Evolutionary conservation across 2,329 filamentous ascomycete genomes (phyloP).

Genomic region (Exophiala spinifera): DNA sequence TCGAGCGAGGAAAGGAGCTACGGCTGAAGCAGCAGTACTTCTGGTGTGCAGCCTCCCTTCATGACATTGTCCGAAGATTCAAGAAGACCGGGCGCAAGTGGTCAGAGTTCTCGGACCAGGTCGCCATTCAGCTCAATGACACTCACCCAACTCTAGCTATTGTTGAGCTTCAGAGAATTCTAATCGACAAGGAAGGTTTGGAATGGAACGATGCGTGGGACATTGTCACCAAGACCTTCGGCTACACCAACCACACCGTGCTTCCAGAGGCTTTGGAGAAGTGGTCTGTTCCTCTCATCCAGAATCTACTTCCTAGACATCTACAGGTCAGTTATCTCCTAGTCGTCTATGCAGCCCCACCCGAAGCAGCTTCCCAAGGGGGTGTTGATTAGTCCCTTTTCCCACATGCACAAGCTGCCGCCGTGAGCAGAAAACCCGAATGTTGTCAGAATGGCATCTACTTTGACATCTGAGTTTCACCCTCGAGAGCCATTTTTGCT

Average conservation of each 20-base stretch:
- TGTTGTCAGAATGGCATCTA: too few species aligned
- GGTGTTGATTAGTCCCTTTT: too few species aligned
- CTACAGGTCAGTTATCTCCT: constrained; percentile 54
- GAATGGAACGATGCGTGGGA: constrained; percentile 92
- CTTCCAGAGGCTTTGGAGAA: constrained; percentile 96
- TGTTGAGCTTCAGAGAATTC: constrained; percentile 89
- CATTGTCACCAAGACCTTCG: constrained; percentile 75
- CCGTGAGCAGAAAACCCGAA: too few species aligned
- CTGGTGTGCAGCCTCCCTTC: constrained; percentile 95
- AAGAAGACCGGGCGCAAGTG: constrained; percentile 93
- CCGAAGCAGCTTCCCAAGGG: too few species aligned
- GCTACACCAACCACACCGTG: constrained; percentile 98
- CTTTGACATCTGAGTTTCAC: too few species aligned
- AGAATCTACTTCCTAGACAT: constrained; percentile 89
- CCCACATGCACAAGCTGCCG: not conserved
- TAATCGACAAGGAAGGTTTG: constrained; percentile 83
- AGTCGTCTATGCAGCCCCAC: not conserved
- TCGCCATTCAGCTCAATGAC: constrained; percentile 97
- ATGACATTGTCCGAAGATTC: constrained; percentile 95
- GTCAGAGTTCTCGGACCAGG: constrained; percentile 88
- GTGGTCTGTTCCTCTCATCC: constrained; percentile 90
- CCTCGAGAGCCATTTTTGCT: too few species aligned
- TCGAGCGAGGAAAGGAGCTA: constrained; percentile 94
- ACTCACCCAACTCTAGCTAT: constrained; percentile 96
- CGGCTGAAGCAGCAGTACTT: constrained; percentile 99